Evolutionary conservation across 225 moss, liverwort and hornwort genomes (phyloP), one percentile per base, ranked within the genome.

Genomic region (Ulota crispa): DNA sequence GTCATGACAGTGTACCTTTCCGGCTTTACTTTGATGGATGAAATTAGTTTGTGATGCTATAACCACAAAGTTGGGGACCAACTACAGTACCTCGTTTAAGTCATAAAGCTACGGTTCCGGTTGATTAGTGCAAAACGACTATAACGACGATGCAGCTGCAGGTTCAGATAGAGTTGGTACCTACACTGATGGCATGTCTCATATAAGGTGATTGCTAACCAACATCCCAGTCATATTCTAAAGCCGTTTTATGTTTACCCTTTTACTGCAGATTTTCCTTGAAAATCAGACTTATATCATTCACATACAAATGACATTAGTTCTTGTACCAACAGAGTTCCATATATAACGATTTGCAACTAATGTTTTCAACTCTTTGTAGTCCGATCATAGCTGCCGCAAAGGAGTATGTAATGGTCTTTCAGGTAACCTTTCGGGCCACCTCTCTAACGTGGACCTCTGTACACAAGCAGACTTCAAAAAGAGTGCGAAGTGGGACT

Each of bases 331-430:
- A 18, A 79, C 8, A 79, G 75, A 65, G 75, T 86, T 80, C 52
- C 83, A 65, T 53, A 45, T 32, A 64, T 75, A 52, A 21, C 65
- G 36, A 5, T 81, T 8, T 81, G 73, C 56, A 70, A 84, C 63
- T 60, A 23, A 47, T 56, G 45, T 20, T 78, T 68, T 3, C 56
- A 63, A 36, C 64, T 78, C 78, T 81, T 15, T 8, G 42, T 68
- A 66, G 18, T 74, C 75, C 30, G 56, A 81, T 81, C 9, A 5
- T 70, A 81, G 69, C 77, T 80, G 83, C 76, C 60, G 72, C 37
- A 47, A 80, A 52, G 3, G 31, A 26, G 31, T 68, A 70, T 34
- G 60, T 80, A 41, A 66, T 36, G 64, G 87, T 86, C 72, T 60
- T 71, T 76, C 60, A 59, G 70, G 76, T 85, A 77, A 67, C 52